Evolutionary conservation across 2,329 filamentous ascomycete species (phyloP).

Genomic region (Epichloe festucae): DNA sequence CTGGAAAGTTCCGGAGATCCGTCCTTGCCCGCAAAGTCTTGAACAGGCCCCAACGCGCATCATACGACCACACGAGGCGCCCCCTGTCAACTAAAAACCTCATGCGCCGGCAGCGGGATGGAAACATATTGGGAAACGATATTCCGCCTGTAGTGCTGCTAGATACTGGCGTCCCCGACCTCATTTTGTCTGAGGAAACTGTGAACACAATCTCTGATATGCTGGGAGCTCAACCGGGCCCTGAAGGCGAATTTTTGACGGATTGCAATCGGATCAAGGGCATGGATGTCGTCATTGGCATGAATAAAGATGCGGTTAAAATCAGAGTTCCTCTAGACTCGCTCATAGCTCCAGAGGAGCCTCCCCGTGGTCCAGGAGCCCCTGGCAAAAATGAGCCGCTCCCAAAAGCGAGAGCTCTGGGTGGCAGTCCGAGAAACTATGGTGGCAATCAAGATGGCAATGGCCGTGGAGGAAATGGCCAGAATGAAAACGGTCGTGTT

Average conservation of each 20-base stretch:
- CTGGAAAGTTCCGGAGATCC: background rate
- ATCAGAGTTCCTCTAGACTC: constrained; percentile 2
- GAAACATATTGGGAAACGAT: background rate
- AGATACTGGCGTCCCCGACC: background rate
- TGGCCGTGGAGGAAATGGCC: background rate
- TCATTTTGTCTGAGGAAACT: background rate
- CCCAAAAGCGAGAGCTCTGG: background rate
- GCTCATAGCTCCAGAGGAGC: background rate
- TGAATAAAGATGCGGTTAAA: constrained; percentile 1
- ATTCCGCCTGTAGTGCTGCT: background rate
- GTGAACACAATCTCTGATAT: background rate
- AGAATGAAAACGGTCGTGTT: background rate
- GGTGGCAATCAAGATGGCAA: background rate
- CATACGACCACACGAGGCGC: background rate
- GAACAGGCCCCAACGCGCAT: background rate
- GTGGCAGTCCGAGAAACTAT: background rate
- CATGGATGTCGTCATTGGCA: constrained; percentile 1
- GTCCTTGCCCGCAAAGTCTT: background rate
- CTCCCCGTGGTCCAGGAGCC: background rate
- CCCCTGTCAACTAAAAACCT: background rate
- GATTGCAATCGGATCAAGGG: background rate
- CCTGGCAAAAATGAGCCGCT: background rate
- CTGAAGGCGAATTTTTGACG: background rate
- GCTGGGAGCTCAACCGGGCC: background rate
- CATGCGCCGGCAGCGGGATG: background rate